These are phyloP conservation scores for Raphanus raphanistrum DNA, from an alignment of 345 rosid genomes.

Conservation along the genomic window DNA sequence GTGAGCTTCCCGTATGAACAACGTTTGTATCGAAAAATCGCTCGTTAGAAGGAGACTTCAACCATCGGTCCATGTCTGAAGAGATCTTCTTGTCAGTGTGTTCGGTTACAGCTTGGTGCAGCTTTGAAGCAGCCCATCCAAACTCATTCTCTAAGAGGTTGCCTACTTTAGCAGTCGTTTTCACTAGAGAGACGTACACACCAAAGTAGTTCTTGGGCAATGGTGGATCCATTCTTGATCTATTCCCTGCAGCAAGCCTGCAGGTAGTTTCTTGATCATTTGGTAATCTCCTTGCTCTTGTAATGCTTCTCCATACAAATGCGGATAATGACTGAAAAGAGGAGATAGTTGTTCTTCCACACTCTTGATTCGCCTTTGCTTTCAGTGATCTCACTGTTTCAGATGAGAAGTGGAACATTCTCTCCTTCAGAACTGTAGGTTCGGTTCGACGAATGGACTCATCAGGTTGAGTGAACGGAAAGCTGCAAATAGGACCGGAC, in stretches of 20 bases:
- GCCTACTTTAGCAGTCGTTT: constrained; percentile 37
- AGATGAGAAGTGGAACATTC: constrained; percentile 63
- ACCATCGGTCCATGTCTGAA: not conserved
- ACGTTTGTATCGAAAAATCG: not conserved
- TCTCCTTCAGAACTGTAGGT: constrained; percentile 47
- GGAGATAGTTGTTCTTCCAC: constrained; percentile 53
- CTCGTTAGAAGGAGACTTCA: not conserved
- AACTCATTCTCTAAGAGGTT: constrained; percentile 47
- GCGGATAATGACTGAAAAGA: constrained; percentile 67
- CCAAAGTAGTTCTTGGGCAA: constrained; percentile 59
- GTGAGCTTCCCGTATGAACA: constrained; percentile 76
- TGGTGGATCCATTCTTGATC: constrained; percentile 57
- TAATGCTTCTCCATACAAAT: constrained; percentile 59
- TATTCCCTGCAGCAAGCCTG: constrained; percentile 45
- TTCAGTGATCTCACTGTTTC: constrained; percentile 54
- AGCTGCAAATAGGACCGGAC: constrained; percentile 34
- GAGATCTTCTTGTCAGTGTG: constrained; percentile 39
- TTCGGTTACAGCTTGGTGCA: constrained; percentile 51
- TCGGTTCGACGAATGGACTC: constrained; percentile 40
- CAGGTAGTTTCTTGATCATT: constrained; percentile 46
- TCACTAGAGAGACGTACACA: constrained; percentile 40
- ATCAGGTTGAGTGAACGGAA: constrained; percentile 47
- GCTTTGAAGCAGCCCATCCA: constrained; percentile 68
- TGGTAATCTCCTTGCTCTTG: constrained; percentile 44
- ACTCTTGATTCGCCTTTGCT: constrained; percentile 56